A percentile compares a stretch with the other conserved stretches of the same genome.
These are phyloP conservation scores for Coemansia sp. DNA, from an alignment of 192 early-diverging fungal genomes.

Conservation along the genomic window DNA sequence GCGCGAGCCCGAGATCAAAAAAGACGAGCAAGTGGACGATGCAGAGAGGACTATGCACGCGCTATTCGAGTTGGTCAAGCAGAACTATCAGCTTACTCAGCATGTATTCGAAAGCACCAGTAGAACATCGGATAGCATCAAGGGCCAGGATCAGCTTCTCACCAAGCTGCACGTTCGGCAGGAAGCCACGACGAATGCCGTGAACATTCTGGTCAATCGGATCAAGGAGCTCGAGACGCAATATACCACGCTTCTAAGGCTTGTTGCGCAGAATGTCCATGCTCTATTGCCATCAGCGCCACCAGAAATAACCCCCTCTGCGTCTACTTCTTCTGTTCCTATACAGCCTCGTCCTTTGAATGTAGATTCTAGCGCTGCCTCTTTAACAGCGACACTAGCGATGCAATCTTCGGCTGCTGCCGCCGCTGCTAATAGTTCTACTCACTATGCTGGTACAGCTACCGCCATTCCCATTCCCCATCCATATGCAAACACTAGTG, in stretches of 20 bases:
- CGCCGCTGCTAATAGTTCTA: too few relatives aligned
- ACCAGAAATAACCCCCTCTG: neutral
- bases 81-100: constrained; percentile 1
- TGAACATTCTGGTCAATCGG: neutral
- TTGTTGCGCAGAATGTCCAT: neutral
- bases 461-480: neutral
- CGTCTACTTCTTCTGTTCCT: neutral
- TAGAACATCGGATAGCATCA: neutral
- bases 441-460: neutral
- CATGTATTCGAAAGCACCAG: neutral
- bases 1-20: neutral
- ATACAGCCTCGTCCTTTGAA: neutral
- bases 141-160: constrained; percentile 8
- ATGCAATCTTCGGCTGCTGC: neutral
- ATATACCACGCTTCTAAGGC: neutral
- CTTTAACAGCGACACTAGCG: neutral
- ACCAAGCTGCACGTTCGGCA: constrained; percentile 7
- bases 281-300: neutral
- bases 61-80: neutral
- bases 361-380: neutral
- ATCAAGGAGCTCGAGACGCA: neutral
- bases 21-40: neutral
- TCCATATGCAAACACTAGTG: neutral
- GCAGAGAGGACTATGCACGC: neutral
- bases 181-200: neutral